These are phyloP conservation scores for Fusarium beomiforme DNA, from an alignment of 2,329 filamentous ascomycete species.

Conservation along the genomic window DNA sequence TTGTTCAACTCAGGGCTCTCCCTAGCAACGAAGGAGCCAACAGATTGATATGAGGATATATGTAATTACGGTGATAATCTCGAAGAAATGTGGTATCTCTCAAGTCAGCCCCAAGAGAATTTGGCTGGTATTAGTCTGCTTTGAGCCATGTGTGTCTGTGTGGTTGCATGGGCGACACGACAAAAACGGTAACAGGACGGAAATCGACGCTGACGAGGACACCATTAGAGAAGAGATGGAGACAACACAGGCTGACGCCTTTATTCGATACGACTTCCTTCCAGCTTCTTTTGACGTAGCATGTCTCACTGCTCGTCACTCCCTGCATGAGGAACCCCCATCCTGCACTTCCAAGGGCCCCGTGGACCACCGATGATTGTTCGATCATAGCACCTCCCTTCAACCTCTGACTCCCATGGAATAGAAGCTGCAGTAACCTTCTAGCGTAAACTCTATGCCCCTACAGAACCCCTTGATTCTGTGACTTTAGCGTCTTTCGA, in stretches of 20 bases:
- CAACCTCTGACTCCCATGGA: background rate
- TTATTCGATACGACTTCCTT: conserved; percentile 12
- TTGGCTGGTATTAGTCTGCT: conserved; percentile 2
- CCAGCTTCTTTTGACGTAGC: conserved; percentile 31
- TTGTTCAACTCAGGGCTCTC: background rate
- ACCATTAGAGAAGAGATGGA: conserved; percentile 11
- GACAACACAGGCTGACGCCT: background rate
- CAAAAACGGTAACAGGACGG: conserved; percentile 26
- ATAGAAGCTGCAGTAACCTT: conserved; percentile 35
- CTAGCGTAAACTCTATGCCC: conserved; percentile 41
- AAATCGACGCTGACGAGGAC: conserved; percentile 31
- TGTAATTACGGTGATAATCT: background rate
- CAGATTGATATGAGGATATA: background rate
- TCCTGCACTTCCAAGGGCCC: background rate
- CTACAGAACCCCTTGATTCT: conserved; percentile 9
- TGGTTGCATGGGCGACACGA: conserved; percentile 20
- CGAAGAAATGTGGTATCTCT: background rate
- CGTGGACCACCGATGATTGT: conserved; percentile 17
- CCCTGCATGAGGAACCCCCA: conserved; percentile 11
- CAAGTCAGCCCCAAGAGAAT: background rate
- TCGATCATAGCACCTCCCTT: background rate
- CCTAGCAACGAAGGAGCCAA: background rate
- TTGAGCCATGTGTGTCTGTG: conserved; percentile 33
- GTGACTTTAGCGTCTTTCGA: background rate
- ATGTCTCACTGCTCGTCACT: conserved; percentile 21